Percentiles rank a stretch among this genome's conserved stretches.
Conservation (phyloP, 148 eudicot genomes). For the Oxyria digyna region DNA sequence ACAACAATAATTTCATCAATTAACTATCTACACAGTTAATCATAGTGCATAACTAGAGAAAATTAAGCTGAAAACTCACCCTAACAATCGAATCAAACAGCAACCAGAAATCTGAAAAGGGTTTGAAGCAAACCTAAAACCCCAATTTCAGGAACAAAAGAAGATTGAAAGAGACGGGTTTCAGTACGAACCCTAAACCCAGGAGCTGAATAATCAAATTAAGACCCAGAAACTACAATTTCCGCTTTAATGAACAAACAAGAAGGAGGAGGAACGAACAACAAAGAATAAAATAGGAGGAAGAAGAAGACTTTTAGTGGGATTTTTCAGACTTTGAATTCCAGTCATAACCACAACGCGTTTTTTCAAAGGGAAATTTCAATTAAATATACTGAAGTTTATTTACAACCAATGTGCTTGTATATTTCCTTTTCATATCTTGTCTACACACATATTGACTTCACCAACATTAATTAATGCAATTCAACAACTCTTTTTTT, state of each 20-base stretch:
- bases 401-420: background rate
- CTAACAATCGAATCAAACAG: background rate
- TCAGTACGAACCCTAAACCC: background rate
- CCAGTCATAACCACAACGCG: background rate
- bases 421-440: background rate
- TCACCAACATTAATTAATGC: background rate
- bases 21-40: no score
- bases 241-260: background rate
- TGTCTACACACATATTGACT: background rate
- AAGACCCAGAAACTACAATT: background rate
- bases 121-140: background rate
- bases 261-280: background rate
- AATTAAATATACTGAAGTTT: no score
- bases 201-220: background rate
- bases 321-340: constrained; percentile 10
- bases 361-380: background rate
- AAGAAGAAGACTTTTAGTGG: background rate
- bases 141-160: background rate
- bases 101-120: constrained; percentile 6
- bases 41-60: background rate
- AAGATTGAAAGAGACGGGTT: background rate
- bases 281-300: background rate
- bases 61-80: background rate
- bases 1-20: background rate
- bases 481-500: background rate